Evolutionary conservation across 495 filamentous ascomycete species (phyloP), one percentile per base, ranked within the genome.

Genomic region (Penicillium ucsense): DNA sequence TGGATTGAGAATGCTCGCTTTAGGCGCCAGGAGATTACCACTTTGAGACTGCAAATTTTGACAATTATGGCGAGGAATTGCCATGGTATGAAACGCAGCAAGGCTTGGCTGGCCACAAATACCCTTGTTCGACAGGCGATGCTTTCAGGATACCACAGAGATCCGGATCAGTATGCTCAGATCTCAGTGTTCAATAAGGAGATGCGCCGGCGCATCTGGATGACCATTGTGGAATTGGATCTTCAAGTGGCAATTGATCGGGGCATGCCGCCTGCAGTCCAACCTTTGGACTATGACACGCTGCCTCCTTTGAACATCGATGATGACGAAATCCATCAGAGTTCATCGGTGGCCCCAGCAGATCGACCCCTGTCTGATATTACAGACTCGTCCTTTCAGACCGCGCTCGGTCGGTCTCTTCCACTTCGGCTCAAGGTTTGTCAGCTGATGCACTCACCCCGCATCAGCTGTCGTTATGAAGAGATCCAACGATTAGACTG

Each of bases 161-260:
- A 81, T 46, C 70, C 78, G 5, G 70, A 62, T 40, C 55, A 73
- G 38, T 78, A 77, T 47, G 56, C 68, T 4, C 65, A 64, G 27
- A 78, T 85, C 36, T 72, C 76, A 0, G 61, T 71, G 0, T 76
- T 83, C 31, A 67, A 70, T 9, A 72, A 77, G 40, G 84, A 88
- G 61, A 77, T 85, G 70, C 74, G 82, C n/a, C 64, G 83, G 38
- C 70, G 84, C 20, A 66, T 88, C 8, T 86, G 83, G 83, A 76
- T 73, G n/a, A 81, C 79, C 1, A 77, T 84, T 10, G 47, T 85
- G 32, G 82, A 84, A 58, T 63, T 84, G 5, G 67, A 74, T 28
- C 54, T 83, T n/a, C 76, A 82, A 46, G 72, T 81, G 4, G 73
- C 79, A 38, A 47, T 84, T 29, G 77, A 80, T 40, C 69, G 77